Base-by-base conservation (phyloP, 2,329 filamentous ascomycete species). In the Westerdykella sp. region DNA sequence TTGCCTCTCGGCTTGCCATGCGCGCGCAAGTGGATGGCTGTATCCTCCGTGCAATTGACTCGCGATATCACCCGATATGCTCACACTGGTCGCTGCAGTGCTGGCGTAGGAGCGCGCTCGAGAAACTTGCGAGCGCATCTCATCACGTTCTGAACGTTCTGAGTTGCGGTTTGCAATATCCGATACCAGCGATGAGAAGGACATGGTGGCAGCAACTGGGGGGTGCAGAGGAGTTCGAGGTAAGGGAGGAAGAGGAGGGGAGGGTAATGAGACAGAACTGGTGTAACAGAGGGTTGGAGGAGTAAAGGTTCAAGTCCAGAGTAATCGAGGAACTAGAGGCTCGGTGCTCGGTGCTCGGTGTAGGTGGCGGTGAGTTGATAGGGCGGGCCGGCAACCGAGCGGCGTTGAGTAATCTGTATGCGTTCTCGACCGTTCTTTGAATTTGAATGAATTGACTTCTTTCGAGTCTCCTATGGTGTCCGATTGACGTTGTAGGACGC, bases 1-100 rank as follows among this genome's bases (percentile, higher is more conserved):
- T 52, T 76, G 73, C 38, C 73, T 65, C 59, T 76, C 73, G 2
- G 73, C 73, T 54, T 76, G 73, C 73, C 73, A 76, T 59, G 72
- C 61, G 45, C 73, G 61, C 38, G 73, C 68, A 10, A 76, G 66
- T 14, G 73, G 73, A 50, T 76, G 73, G 50, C 69, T 71, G 55
- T 76, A 76, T 36, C 73, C 73, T 49, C 73, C 73, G 53, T 76
- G 73, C 43, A 76, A 61, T 56, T 76, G 73, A 40, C 70, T 73
- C 45, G 70, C 69, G 53, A 76, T 74, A 46, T 75, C 73, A 44
- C 73, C 73, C 18, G 66, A 64, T 42, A 76, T 73, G 69, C 70
- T 73, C 51, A 76, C 73, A 55, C 71, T 74, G 25, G 73, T 76
- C 37, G 73, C 73, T 16, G 73, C 70, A 15, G 73, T 76, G 55